These are phyloP conservation scores for Rhodotorula sp. DNA, from an alignment of 1,284 basidiomycete species.

Conservation along the genomic window DNA sequence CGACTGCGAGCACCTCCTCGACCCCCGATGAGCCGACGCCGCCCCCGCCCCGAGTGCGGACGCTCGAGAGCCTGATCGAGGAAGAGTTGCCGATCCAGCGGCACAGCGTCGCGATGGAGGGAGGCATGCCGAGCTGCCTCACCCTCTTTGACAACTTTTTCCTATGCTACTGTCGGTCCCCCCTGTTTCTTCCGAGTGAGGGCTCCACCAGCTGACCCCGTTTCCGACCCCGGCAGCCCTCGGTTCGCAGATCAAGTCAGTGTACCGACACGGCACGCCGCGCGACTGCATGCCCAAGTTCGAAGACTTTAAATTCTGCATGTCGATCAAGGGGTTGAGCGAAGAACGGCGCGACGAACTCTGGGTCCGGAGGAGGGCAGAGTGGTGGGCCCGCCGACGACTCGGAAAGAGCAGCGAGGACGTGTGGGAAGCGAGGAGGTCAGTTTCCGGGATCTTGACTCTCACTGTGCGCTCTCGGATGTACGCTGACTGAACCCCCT, in stretches of 20 bases:
- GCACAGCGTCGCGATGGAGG: conserved; percentile 40
- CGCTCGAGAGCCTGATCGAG: conserved; percentile 37
- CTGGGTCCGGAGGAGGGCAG: conserved; percentile 81
- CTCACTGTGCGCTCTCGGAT: neutral
- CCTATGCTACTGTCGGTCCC: conserved; percentile 41
- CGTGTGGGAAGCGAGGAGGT: conserved; percentile 86
- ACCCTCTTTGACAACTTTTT: conserved; percentile 44
- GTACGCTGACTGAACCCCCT: neutral
- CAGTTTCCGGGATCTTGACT: conserved; percentile 44
- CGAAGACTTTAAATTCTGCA: conserved; percentile 94
- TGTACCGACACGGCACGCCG: conserved; percentile 81
- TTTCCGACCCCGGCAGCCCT: conserved; percentile 58
- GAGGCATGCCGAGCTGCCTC: conserved; percentile 42
- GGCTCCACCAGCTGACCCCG: neutral
- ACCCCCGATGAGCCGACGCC: neutral
- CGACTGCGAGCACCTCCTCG: neutral
- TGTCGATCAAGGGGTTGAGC: conserved; percentile 74
- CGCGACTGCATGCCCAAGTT: conserved; percentile 74
- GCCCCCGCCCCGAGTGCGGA: conserved; percentile 6
- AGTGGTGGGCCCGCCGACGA: conserved; percentile 82
- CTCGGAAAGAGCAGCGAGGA: conserved; percentile 79
- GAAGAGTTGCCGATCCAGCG: conserved; percentile 43
- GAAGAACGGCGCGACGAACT: conserved; percentile 71
- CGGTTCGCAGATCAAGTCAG: conserved; percentile 72
- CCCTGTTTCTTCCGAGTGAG: neutral